Evolutionary conservation across 2,329 filamentous ascomycete species (phyloP), one percentile per base, ranked within the genome.

Genomic region (Colletotrichum cordylinicola): DNA sequence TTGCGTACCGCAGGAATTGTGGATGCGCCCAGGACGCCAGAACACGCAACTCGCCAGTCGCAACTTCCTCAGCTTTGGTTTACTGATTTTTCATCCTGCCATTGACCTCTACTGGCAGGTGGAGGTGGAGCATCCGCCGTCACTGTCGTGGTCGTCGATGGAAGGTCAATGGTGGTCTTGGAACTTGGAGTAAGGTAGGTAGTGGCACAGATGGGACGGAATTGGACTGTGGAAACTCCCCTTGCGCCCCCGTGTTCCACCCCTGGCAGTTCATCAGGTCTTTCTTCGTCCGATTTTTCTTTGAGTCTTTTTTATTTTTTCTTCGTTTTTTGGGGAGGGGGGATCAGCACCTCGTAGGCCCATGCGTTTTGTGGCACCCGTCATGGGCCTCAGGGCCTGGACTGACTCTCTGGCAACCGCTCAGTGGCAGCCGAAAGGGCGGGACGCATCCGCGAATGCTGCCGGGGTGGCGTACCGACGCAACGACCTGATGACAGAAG

Each of bases 401-500:
- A 69, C 73, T 60, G 73, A 73, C 70, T 75, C 73, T 75, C 48
- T 73, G 56, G 43, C 43, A 61, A 24, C 24, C 67, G 27, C 60
- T 66, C 52, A 66, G n/a, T 71, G 67, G 37, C 43, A 39, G 29
- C 24, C 56, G 33, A 15, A 16, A 29, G 24, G 52, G 29, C 58
- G 58, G 56, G 58, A 60, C 64, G 48, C 43, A 58, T 48, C 52
- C 73, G 31, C 52, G 55, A 62, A 35, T 39, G 43, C 64, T 55
- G 55, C 64, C 39, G 48, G 70, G 74, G 73, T 76, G 64, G 43
- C 66, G 72, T 64, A 65, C 27, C 73, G 70, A 58, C 70, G 70
- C 65, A 64, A 64, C 74, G 64, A 64, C 70, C 56, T 65, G 74
- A 74, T 74, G 70, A 76, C 74, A 60, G 56, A 37, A 48, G 56